Evolutionary conservation across 306 rosid species (phyloP).

Genomic region (Rosa chinensis): DNA sequence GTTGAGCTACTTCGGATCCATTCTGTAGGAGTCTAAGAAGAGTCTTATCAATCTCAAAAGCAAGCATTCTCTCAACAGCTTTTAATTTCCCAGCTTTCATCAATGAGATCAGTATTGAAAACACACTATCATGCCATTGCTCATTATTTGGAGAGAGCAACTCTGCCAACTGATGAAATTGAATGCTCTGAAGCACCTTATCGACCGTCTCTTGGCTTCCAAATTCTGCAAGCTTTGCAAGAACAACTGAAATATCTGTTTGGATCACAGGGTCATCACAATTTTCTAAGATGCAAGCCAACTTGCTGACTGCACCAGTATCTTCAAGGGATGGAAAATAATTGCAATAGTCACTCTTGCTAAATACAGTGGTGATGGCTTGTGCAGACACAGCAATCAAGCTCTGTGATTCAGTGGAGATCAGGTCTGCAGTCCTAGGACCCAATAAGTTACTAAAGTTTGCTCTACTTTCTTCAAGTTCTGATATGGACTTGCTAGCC

Average conservation of each 20-base stretch:
- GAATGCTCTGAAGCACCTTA: conserved; percentile 30
- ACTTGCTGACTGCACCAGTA: conserved; percentile 9
- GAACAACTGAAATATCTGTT: conserved; percentile 26
- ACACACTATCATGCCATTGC: conserved; percentile 36
- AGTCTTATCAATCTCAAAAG: conserved; percentile 29
- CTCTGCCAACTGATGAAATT: conserved; percentile 20
- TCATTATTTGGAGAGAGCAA: conserved; percentile 31
- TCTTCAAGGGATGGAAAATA: conserved; percentile 30
- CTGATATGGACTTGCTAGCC: conserved; percentile 38
- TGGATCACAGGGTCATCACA: conserved; percentile 29
- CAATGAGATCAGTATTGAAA: conserved; percentile 30
- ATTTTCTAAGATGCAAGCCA: conserved; percentile 22
- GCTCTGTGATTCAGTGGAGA: conserved; percentile 18
- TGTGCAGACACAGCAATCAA: conserved; percentile 29
- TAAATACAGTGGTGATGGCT: conserved; percentile 32
- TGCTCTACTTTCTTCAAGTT: conserved; percentile 35
- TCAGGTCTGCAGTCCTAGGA: conserved; percentile 27
- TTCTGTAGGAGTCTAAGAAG: conserved; percentile 29
- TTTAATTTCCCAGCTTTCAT: conserved; percentile 30
- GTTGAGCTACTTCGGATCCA: conserved; percentile 35
- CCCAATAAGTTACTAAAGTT: conserved; percentile 34
- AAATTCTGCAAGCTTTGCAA: conserved; percentile 34
- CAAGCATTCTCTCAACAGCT: conserved; percentile 30
- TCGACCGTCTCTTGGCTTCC: conserved; percentile 26
- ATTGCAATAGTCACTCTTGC: conserved; percentile 27